Evolutionary conservation across 2,329 filamentous ascomycete species (phyloP), one percentile per base, ranked within the genome.

Genomic region (Trichophyton benhamiae): DNA sequence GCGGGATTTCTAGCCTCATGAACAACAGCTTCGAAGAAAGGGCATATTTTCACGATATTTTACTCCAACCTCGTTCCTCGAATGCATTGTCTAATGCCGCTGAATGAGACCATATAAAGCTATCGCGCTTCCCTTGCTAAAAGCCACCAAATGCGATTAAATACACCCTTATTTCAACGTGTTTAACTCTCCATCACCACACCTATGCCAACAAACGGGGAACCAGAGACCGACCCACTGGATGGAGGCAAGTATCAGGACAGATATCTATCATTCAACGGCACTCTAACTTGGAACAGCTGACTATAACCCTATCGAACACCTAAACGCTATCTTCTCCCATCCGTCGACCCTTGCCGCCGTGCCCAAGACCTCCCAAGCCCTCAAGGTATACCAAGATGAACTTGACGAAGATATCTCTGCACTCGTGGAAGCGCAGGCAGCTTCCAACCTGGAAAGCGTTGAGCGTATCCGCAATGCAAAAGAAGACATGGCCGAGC

Each of bases 311-410:
- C 91, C 94, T 60, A 87, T 97, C 72, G 83, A 89, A 68, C 91
- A 99, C 75, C 82, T 99, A 61, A 97, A 99, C 78, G 81, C 87
- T 65, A 87, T 99, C 69, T 99, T 99, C 79, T 86, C 90, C 58
- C 89, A 95, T 69, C 88, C 92, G 0, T 89, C 90, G 41, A 86
- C 91, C 64, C 84, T 97, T 64, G 83, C 86, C 46, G 89, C 89
- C 60, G 86, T 95, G 65, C 79, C 82, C 57, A 80, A 82, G 65
- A 89, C 94, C 58, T 89, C 88, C n/a, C 77, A 83, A 60, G 84
- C 84, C 55, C 84, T 99, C 60, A 82, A 83, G 67, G 78, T 77
- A 63, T 88, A 91, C 73, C 87, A 95, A 76, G 79, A 94, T 86
- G 88, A 87, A 64, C 83, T 99, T 68, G 87, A 91, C 68, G 77